Evolutionary conservation across 2,329 filamentous ascomycete genomes (phyloP).

Genomic region (Xylaria sp.): DNA sequence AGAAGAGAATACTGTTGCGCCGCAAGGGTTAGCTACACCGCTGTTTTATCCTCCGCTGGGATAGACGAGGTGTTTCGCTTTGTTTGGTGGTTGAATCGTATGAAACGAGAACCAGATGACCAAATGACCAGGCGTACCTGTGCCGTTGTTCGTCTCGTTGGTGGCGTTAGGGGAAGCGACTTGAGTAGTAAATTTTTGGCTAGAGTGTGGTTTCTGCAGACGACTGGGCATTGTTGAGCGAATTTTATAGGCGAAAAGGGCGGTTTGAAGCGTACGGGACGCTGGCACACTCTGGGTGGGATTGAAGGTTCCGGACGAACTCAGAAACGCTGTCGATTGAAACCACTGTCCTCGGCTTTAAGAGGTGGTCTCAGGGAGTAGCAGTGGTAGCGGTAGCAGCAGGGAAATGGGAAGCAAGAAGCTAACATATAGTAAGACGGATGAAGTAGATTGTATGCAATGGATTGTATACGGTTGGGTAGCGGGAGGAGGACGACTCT

Average conservation of each 20-base stretch:
- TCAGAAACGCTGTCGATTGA: slow-evolving; percentile 1
- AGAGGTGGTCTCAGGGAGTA: neutral
- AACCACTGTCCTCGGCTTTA: neutral
- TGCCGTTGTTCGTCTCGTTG: slow-evolving; percentile 32
- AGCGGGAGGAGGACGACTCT: slow-evolving; percentile 14
- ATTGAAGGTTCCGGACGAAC: neutral
- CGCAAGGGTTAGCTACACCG: slow-evolving; percentile 30
- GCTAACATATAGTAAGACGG: slow-evolving; percentile 6
- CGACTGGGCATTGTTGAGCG: slow-evolving; percentile 42
- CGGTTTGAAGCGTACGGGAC: neutral
- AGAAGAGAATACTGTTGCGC: slow-evolving; percentile 29
- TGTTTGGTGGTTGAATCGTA: slow-evolving; percentile 22
- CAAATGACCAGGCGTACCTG: slow-evolving; percentile 36
- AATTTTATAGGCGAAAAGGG: neutral
- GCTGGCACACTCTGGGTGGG: neutral
- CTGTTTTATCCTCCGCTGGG: slow-evolving; percentile 7
- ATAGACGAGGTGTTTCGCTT: slow-evolving; percentile 25
- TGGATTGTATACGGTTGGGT: slow-evolving; percentile 11
- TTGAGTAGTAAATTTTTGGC: slow-evolving; percentile 3
- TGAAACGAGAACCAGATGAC: slow-evolving; percentile 16
- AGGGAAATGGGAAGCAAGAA: neutral
- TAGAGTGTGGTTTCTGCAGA: slow-evolving; percentile 37
- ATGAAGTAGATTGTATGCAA: slow-evolving; percentile 13
- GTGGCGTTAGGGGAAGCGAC: slow-evolving; percentile 7
- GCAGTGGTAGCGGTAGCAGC: neutral